Percentiles rank a stretch among this genome's conserved stretches.
Conservation (phyloP, 2,329 filamentous ascomycete species). For the Cladosporium velox region DNA sequence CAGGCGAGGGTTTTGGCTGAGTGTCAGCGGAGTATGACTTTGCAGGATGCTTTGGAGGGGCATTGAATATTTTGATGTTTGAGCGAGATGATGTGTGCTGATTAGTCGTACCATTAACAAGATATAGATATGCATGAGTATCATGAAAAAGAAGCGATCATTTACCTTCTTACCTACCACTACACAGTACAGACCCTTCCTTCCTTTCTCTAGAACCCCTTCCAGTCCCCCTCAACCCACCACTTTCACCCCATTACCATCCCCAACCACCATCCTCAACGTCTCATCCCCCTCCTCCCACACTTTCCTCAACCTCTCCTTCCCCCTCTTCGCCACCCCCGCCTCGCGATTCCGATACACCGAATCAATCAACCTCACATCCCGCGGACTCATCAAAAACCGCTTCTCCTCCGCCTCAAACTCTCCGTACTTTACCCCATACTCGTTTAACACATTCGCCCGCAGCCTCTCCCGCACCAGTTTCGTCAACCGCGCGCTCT, state of each 20-base stretch:
- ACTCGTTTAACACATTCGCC: constrained; percentile 32
- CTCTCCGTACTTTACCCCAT: constrained; percentile 30
- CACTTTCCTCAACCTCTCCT: constrained; percentile 37
- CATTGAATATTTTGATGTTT: constrained; percentile 25
- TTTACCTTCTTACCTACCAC: neutral
- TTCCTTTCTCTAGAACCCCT: too few species aligned
- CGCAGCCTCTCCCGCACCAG: constrained; percentile 25
- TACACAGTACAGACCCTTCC: neutral
- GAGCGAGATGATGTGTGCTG: neutral
- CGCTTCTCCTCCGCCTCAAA: constrained; percentile 29
- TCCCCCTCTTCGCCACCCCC: constrained; percentile 34
- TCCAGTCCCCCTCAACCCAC: neutral
- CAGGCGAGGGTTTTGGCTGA: constrained; percentile 62
- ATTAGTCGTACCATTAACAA: neutral
- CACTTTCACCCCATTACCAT: neutral
- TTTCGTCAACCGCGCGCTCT: constrained; percentile 26
- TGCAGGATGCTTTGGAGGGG: constrained; percentile 32
- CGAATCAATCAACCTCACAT: constrained; percentile 35
- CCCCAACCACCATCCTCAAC: neutral
- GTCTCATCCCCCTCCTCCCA: constrained; percentile 27
- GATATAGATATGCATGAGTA: neutral
- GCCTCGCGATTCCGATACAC: constrained; percentile 44
- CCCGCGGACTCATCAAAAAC: constrained; percentile 28
- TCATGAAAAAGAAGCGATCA: neutral
- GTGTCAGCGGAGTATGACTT: constrained; percentile 50